A percentile compares a stretch with the other conserved stretches of the same genome.
Conservation (phyloP, 2,329 filamentous ascomycete genomes). For the Cordyceps javanica region DNA sequence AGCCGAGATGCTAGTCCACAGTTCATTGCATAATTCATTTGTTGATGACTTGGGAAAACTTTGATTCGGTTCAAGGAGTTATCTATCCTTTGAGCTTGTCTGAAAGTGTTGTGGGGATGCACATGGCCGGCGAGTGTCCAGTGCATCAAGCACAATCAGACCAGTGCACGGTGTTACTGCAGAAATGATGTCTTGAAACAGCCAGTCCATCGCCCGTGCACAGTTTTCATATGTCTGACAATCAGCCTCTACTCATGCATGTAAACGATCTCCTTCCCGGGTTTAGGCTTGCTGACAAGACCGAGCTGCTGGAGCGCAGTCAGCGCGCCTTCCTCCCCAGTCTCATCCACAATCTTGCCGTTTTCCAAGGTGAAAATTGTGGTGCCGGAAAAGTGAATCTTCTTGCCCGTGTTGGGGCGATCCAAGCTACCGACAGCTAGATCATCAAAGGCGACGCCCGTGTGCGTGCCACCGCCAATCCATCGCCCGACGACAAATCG, state of each 20-base stretch:
- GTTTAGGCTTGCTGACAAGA: neutral
- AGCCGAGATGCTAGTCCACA: too few species aligned
- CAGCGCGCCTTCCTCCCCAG: neutral
- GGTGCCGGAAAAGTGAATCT: slow-evolving; percentile 15
- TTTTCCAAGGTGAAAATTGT: slow-evolving; percentile 14
- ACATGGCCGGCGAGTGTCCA: slow-evolving; percentile 16
- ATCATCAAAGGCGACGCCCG: slow-evolving; percentile 15
- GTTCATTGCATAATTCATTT: too few species aligned
- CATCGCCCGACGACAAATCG: slow-evolving; percentile 13
- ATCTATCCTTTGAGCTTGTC: neutral
- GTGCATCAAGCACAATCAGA: too few species aligned
- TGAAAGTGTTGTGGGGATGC: neutral
- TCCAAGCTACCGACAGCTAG: slow-evolving; percentile 12
- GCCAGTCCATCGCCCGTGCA: neutral
- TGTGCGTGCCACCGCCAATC: slow-evolving; percentile 16
- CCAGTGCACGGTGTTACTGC: too few species aligned
- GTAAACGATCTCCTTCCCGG: neutral
- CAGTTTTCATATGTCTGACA: neutral
- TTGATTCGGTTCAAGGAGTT: too few species aligned
- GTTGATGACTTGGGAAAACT: too few species aligned
- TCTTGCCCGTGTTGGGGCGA: slow-evolving; percentile 12
- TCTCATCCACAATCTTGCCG: slow-evolving; percentile 16
- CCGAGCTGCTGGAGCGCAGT: slow-evolving; percentile 12
- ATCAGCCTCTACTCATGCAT: neutral
- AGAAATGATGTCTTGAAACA: too few species aligned